These are phyloP conservation scores for Alternaria brassicicola DNA, from an alignment of 2,329 filamentous ascomycete species.

Conservation along the genomic window DNA sequence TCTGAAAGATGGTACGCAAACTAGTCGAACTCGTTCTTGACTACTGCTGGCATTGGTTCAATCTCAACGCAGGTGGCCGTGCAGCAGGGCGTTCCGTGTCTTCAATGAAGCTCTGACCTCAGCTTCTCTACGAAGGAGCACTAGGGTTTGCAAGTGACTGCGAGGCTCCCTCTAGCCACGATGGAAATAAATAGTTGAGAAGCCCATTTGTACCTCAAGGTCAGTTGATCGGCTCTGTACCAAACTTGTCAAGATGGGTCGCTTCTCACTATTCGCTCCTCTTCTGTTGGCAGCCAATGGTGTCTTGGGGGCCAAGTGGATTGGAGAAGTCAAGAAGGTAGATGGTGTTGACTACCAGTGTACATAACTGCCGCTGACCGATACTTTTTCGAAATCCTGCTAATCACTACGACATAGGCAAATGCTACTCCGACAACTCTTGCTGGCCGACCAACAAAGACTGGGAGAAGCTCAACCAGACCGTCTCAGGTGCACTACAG, in stretches of 20 bases:
- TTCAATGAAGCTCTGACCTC: conserved; percentile 1
- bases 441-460: conserved; percentile 41
- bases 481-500: conserved; percentile 36
- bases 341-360: conserved; percentile 37
- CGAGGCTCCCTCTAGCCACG: background rate
- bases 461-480: conserved; percentile 39
- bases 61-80: background rate
- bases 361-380: background rate
- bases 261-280: conserved; percentile 24
- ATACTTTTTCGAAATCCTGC: background rate
- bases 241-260: conserved; percentile 30
- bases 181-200: conserved; percentile 13
- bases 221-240: background rate
- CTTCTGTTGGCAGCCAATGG: conserved; percentile 27
- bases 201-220: background rate
- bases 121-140: background rate
- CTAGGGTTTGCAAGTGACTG: conserved; percentile 1
- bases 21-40: background rate
- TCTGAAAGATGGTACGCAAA: background rate
- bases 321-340: conserved; percentile 37
- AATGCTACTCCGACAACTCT: conserved; percentile 44
- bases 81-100: conserved; percentile 7
- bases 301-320: conserved; percentile 32
- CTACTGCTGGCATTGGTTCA: background rate
- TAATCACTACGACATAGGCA: conserved; percentile 11